Evolutionary conservation across 805 yeast species (phyloP).

Genomic region (Pichia scutulata): DNA sequence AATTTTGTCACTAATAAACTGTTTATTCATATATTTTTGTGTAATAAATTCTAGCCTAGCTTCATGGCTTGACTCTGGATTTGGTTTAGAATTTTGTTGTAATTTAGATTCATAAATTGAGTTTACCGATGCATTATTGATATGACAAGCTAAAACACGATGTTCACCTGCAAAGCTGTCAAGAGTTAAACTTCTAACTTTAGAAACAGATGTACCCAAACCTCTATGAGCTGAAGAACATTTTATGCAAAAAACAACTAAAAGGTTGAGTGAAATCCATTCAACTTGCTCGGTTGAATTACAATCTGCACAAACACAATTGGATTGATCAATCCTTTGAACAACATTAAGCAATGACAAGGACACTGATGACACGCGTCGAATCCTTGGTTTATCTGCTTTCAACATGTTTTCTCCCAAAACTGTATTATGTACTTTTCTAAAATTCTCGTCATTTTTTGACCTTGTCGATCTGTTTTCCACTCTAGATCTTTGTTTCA

Average conservation of each 20-base stretch:
- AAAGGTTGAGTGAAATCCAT: conserved; percentile 76
- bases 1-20: conserved; percentile 29
- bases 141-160: conserved; percentile 41
- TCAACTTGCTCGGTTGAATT: conserved; percentile 57
- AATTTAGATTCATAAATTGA: conserved; percentile 47
- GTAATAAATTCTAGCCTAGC: conserved; percentile 53
- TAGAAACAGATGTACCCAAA: conserved; percentile 74
- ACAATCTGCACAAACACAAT: conserved; percentile 74
- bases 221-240: conserved; percentile 89
- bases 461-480: background rate
- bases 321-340: conserved; percentile 41
- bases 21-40: conserved; percentile 54
- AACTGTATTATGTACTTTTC: background rate
- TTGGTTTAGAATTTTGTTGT: conserved; percentile 21
- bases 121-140: conserved; percentile 52
- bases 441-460: background rate
- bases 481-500: background rate
- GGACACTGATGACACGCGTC: conserved; percentile 31
- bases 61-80: conserved; percentile 31
- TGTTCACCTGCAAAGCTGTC: conserved; percentile 63
- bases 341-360: conserved; percentile 31
- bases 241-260: conserved; percentile 69
- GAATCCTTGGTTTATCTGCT: conserved; percentile 11
- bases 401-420: background rate
- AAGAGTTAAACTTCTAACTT: conserved; percentile 67